Conservation (phyloP, 768 basidiomycete species). For the Leucogyrophana mollusca region DNA sequence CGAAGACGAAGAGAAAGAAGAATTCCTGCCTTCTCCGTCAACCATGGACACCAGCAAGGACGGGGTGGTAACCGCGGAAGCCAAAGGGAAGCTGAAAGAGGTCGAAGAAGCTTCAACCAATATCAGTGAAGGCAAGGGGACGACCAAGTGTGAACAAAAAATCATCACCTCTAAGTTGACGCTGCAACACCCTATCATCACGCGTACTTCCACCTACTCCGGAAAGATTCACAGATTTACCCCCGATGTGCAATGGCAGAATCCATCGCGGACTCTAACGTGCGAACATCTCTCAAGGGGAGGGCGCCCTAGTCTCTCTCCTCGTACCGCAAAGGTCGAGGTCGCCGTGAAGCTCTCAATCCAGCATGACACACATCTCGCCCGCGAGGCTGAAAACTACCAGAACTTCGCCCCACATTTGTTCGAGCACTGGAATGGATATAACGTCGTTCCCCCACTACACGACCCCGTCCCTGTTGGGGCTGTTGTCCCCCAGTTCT, state of each 20-base stretch:
- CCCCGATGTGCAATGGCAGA: constrained; percentile 13
- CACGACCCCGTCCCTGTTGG: constrained; percentile 44
- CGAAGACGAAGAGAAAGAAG: neutral
- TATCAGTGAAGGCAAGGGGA: too few relatives aligned
- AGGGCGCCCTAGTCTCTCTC: neutral
- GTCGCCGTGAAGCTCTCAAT: constrained; percentile 48
- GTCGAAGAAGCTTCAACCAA: too few relatives aligned
- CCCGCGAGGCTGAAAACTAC: constrained; percentile 25
- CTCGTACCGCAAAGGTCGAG: constrained; percentile 34
- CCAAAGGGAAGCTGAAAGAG: too few relatives aligned
- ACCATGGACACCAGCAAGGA: too few relatives aligned
- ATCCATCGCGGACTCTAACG: constrained; percentile 3
- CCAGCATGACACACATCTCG: constrained; percentile 36
- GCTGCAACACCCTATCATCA: neutral
- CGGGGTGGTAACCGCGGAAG: too few relatives aligned
- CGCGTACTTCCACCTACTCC: neutral
- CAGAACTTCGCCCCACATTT: constrained; percentile 25
- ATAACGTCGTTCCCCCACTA: constrained; percentile 25
- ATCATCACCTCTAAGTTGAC: neutral
- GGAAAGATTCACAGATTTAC: constrained; percentile 10
- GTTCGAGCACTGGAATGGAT: constrained; percentile 24
- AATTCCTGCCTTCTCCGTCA: neutral
- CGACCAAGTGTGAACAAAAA: too few relatives aligned
- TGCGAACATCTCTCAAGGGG: constrained; percentile 13
- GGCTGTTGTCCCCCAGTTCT: constrained; percentile 61